Evolutionary conservation across 352 stramenopile genomes (phyloP).

Genomic region (Phytophthora idaei): DNA sequence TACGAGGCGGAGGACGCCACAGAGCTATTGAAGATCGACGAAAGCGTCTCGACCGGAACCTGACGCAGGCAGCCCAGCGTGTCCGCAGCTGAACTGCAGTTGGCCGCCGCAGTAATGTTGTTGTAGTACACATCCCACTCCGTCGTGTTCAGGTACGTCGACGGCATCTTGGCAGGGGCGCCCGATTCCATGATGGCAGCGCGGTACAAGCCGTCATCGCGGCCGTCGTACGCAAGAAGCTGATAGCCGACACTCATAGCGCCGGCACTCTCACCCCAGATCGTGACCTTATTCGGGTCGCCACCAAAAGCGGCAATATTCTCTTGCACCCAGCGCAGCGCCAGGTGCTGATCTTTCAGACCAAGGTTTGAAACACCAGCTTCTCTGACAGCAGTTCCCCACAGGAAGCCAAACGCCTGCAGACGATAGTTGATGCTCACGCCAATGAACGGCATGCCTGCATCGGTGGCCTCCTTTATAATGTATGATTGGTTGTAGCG

Average conservation of each 20-base stretch:
- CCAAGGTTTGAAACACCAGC: conserved; percentile 78
- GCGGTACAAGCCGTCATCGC: neutral
- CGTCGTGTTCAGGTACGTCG: neutral
- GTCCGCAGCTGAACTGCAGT: conserved; percentile 25
- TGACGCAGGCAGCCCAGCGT: conserved; percentile 31
- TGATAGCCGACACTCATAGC: conserved; percentile 9
- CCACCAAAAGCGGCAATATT: conserved; percentile 30
- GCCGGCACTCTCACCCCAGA: conserved; percentile 55
- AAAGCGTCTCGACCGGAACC: conserved; percentile 27
- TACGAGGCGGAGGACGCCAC: conserved; percentile 18
- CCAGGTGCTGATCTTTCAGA: conserved; percentile 81
- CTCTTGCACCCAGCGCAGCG: conserved; percentile 50
- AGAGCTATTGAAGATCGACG: conserved; percentile 29
- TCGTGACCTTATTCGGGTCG: conserved; percentile 26
- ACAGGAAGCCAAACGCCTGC: conserved; percentile 40
- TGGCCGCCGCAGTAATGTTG: conserved; percentile 29
- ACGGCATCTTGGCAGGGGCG: neutral
- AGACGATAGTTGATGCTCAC: conserved; percentile 53
- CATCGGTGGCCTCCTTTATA: conserved; percentile 24
- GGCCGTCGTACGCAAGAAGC: neutral
- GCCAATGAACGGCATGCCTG: conserved; percentile 37
- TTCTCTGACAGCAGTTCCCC: conserved; percentile 32
- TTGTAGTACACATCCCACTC: conserved; percentile 34
- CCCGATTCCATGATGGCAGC: neutral
- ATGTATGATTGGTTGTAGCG: conserved; percentile 43